Conservation (phyloP, 441 rosid genomes). For the Adansonia rubrostipa region DNA sequence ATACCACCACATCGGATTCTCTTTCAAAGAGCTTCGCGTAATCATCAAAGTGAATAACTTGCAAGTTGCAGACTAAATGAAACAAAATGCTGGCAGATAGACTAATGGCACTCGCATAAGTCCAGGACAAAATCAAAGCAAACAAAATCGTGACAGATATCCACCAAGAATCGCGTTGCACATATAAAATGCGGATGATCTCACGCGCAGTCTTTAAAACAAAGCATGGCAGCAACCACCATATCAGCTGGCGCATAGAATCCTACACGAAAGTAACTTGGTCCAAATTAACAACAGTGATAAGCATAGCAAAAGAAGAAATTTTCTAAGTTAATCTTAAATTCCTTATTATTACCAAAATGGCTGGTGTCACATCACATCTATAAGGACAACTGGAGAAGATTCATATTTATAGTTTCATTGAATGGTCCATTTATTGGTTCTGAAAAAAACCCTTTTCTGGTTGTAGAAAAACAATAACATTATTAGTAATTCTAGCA, state of each 20-base stretch:
- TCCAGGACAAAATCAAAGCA: constrained; percentile 72
- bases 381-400: neutral
- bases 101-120: constrained; percentile 63
- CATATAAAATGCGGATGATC: constrained; percentile 53
- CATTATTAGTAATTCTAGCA: too few species aligned
- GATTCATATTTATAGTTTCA: neutral
- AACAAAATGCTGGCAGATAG: constrained; percentile 81
- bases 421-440: too few species aligned
- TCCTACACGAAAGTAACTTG: constrained; percentile 45
- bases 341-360: constrained; percentile 1
- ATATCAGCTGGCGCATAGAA: constrained; percentile 62
- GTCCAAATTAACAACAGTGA: constrained; percentile 16
- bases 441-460: neutral
- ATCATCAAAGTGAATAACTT: constrained; percentile 87
- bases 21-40: constrained; percentile 71
- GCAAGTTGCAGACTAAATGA: constrained; percentile 89
- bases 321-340: neutral
- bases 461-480: neutral
- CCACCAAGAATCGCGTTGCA: constrained; percentile 72
- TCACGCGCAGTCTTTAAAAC: constrained; percentile 69
- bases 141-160: constrained; percentile 57
- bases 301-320: neutral
- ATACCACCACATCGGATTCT: constrained; percentile 66
- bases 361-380: neutral
- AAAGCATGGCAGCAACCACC: constrained; percentile 83